Conservation (phyloP, 2,329 filamentous ascomycete species). For the Curvularia sp. region DNA sequence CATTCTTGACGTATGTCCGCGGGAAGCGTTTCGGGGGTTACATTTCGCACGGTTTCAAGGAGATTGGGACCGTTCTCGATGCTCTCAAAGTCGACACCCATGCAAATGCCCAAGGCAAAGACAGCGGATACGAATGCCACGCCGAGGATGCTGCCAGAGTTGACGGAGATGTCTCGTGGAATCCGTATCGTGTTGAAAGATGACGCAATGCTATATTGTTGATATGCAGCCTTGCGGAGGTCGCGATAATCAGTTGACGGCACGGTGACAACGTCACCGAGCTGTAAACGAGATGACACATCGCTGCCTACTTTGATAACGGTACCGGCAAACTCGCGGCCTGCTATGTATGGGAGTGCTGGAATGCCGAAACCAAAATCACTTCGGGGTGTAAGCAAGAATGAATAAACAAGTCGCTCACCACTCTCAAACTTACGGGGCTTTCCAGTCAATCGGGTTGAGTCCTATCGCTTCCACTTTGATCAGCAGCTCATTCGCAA, state of each 20-base stretch:
- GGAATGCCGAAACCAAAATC: conserved; percentile 76
- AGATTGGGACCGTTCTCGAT: conserved; percentile 66
- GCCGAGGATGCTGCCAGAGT: conserved; percentile 68
- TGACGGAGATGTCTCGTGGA: conserved; percentile 60
- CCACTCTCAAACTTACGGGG: conserved; percentile 62
- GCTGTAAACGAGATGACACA: conserved; percentile 57
- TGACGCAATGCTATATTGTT: conserved; percentile 71
- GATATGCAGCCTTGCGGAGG: conserved; percentile 73
- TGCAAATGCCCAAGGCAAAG: conserved; percentile 71
- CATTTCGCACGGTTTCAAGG: conserved; percentile 56
- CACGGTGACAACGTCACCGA: conserved; percentile 58
- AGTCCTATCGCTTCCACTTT: conserved; percentile 70
- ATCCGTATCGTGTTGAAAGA: conserved; percentile 71
- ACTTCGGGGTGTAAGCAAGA: conserved; percentile 48
- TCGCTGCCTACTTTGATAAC: conserved; percentile 60
- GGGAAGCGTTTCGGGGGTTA: conserved; percentile 61
- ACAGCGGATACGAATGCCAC: conserved; percentile 76
- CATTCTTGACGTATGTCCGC: conserved; percentile 70
- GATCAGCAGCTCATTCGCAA: conserved; percentile 66
- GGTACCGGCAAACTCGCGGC: conserved; percentile 72
- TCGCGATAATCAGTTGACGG: conserved; percentile 79
- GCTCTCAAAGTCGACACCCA: conserved; percentile 70
- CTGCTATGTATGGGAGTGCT: conserved; percentile 71
- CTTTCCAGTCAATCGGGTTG: conserved; percentile 80
- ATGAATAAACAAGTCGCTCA: background rate